A percentile compares a stretch with the other conserved stretches of the same genome.
Evolutionary conservation across 129 eudicot genomes (phyloP).

Genomic region (Escallonia herrerae): DNA sequence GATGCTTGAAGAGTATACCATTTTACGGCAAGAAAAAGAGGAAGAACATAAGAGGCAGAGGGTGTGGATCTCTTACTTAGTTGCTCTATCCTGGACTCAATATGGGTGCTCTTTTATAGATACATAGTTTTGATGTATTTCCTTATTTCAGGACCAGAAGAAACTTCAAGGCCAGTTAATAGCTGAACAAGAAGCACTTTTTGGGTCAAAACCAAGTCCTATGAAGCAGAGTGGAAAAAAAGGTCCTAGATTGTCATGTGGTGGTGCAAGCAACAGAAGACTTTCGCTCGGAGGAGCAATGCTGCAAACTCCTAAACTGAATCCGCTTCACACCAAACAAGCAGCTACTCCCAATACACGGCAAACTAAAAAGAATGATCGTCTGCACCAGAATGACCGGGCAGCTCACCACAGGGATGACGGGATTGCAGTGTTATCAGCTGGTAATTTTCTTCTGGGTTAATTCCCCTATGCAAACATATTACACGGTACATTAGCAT

Average conservation of each 20-base stretch:
- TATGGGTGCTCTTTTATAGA: neutral
- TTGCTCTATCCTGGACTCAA: neutral
- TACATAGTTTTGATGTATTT: neutral
- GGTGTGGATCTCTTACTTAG: slow-evolving; percentile 31
- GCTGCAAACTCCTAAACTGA: slow-evolving; percentile 64
- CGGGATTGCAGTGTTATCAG: slow-evolving; percentile 40
- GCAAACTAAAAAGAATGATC: slow-evolving; percentile 50
- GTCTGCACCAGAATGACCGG: slow-evolving; percentile 23
- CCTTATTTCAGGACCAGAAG: slow-evolving; percentile 73
- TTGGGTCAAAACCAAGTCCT: slow-evolving; percentile 97
- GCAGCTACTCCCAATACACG: slow-evolving; percentile 57
- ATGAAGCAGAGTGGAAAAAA: slow-evolving; percentile 74
- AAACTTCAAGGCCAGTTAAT: slow-evolving; percentile 86
- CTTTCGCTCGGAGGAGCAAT: slow-evolving; percentile 72
- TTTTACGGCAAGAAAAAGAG: slow-evolving; percentile 70
- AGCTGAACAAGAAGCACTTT: slow-evolving; percentile 85
- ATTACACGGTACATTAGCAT: too few relatives aligned
- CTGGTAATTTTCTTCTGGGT: slow-evolving; percentile 39
- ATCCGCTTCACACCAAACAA: slow-evolving; percentile 40
- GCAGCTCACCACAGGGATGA: slow-evolving; percentile 34
- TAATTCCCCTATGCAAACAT: neutral
- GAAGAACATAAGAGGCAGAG: slow-evolving; percentile 75
- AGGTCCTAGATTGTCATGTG: slow-evolving; percentile 62
- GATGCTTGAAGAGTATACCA: slow-evolving; percentile 79
- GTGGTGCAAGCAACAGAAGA: slow-evolving; percentile 70